Base-by-base conservation (phyloP, 768 basidiomycete genomes). In the Kwoniella pini region DNA sequence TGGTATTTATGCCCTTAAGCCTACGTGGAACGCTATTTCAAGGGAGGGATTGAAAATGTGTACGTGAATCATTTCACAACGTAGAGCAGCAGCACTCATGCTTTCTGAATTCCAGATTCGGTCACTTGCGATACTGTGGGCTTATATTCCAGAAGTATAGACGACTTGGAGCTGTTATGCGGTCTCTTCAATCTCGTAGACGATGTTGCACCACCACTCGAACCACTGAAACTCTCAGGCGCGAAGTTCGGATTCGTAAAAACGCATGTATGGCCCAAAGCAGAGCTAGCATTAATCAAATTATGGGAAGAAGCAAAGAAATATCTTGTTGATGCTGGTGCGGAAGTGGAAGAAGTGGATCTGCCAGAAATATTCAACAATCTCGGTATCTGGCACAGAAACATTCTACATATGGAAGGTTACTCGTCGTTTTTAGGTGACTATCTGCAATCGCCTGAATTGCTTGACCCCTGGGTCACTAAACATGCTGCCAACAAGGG, bases 401-500 rank as follows among this genome's bases (percentile, higher is more conserved):
- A 62, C 48, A 57, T 62, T 28, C 39, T 62, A 15, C 61, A 62
- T 22, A 62, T 62, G 61, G 61, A 62, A 40, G 61, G 61, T 17
- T 54, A 56, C 21, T 56, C 61, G 12, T 56, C 61, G 2, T 62
- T 62, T 54, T 30, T 62, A 17, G 52, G 54, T 39, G 61, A 62
- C 24, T 62, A 57, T n/a, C 27, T 62, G 9, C 17, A 26, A 19
- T 19, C 54, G 4, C 61, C 61, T 19, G 49, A 62, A 26, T 48
- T 48, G 26, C 33, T 62, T 2, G 61, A 62, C 26, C 61, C 61
- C 9, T 62, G 61, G 61, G 54, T 62, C 15, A 62, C 38, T 1
- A 62, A 56, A 33, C 61, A 62, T 28, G 61, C 31, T 2, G 54
- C 36, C 10, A 62, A 62, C 36, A 54, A 62, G 24, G 42, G n/a